These are phyloP conservation scores for Fusarium avenaceum DNA, from an alignment of 2,329 filamentous ascomycete genomes.

Conservation along the genomic window DNA sequence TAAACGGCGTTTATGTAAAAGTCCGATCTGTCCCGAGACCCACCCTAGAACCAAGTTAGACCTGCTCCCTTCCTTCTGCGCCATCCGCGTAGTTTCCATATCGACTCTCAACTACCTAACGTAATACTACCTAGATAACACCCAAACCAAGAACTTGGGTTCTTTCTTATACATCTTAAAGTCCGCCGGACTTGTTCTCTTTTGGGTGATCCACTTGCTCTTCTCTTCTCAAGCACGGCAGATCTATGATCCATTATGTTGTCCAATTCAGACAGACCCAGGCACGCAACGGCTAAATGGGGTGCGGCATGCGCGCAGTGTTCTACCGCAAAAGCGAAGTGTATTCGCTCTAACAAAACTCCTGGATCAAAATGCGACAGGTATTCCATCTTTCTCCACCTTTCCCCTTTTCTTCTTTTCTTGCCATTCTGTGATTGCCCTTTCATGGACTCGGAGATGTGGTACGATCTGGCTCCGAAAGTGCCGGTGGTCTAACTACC, in stretches of 20 bases:
- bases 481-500: conserved; percentile 24
- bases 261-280: conserved; percentile 44
- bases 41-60: conserved; percentile 19
- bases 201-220: conserved; percentile 9
- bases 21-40: conserved; percentile 16
- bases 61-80: conserved; percentile 9
- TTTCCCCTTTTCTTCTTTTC: not conserved
- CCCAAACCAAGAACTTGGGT: not conserved
- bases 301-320: conserved; percentile 64
- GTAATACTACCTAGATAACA: conserved; percentile 3
- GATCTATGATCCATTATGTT: conserved; percentile 18
- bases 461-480: conserved; percentile 12
- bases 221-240: conserved; percentile 6
- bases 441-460: not conserved
- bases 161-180: conserved; percentile 31
- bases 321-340: conserved; percentile 65
- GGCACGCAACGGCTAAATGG: conserved; percentile 60
- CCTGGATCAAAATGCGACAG: conserved; percentile 61
- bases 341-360: conserved; percentile 58
- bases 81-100: conserved; percentile 19
- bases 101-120: conserved; percentile 18
- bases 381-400: conserved; percentile 44
- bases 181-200: conserved; percentile 47
- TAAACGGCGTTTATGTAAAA: not conserved
- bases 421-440: not conserved